Percentiles rank a stretch among this genome's conserved stretches.
These are phyloP conservation scores for Amoeboaphelidium protococcarum DNA, from an alignment of 371 early-diverging fungal species.

Conservation along the genomic window DNA sequence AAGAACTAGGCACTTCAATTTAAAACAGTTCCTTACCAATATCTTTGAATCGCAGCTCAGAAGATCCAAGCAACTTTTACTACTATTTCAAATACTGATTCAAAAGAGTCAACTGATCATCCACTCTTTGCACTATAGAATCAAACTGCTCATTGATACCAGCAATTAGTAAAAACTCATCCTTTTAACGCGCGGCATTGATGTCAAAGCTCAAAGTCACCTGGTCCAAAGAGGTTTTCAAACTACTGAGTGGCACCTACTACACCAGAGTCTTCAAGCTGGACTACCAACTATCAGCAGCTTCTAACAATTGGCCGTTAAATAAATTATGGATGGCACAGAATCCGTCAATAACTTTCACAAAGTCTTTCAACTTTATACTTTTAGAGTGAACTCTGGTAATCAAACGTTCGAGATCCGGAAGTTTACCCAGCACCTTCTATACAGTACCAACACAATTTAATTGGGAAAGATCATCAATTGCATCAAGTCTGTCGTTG, in stretches of 20 bases:
- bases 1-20: too few relatives aligned
- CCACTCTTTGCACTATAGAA: too few relatives aligned
- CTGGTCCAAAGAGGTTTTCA: too few relatives aligned
- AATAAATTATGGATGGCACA: neutral
- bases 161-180: too few relatives aligned
- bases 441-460: neutral
- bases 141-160: too few relatives aligned
- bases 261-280: too few relatives aligned
- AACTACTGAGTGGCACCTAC: too few relatives aligned
- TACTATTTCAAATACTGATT: too few relatives aligned
- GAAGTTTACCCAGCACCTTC: constrained; percentile 16
- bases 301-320: neutral
- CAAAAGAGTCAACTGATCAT: too few relatives aligned
- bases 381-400: constrained; percentile 53
- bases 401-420: constrained; percentile 79
- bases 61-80: too few relatives aligned
- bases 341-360: neutral
- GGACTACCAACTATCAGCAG: neutral
- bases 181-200: too few relatives aligned
- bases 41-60: constrained; percentile 50
- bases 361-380: neutral
- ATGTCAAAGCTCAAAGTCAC: too few relatives aligned
- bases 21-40: constrained; percentile 83
- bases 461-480: constrained; percentile 38
- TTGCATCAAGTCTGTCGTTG: constrained; percentile 54